Percentiles rank a stretch among this genome's conserved stretches.
Evolutionary conservation across 331 rosid genomes (phyloP).

Genomic region (Pyracantha coccinea): DNA sequence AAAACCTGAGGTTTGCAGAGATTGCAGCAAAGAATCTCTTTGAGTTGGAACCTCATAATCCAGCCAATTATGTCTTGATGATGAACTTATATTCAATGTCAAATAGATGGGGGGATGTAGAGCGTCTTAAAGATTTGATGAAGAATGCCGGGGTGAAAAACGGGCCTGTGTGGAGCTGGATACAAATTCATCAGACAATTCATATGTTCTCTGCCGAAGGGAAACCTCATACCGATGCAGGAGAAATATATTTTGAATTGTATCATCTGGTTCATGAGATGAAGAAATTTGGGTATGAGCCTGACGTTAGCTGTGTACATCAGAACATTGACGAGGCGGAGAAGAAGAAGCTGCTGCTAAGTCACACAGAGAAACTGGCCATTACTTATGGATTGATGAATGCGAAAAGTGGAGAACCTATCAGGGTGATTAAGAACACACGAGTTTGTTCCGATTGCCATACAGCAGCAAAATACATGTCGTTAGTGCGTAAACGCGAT

Average conservation of each 20-base stretch:
- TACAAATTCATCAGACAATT: constrained; percentile 37
- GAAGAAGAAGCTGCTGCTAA: constrained; percentile 51
- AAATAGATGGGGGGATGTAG: constrained; percentile 50
- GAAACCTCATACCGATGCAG: constrained; percentile 44
- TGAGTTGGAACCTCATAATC: constrained; percentile 52
- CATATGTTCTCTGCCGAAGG: constrained; percentile 54
- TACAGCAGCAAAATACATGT: constrained; percentile 52
- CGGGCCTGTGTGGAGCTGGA: constrained; percentile 63
- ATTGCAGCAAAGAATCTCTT: constrained; percentile 49
- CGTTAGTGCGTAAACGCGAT: constrained; percentile 32
- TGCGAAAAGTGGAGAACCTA: constrained; percentile 31
- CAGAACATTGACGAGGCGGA: constrained; percentile 47
- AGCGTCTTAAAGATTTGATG: constrained; percentile 42
- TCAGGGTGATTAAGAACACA: constrained; percentile 64
- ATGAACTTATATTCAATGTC: constrained; percentile 54
- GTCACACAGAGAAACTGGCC: constrained; percentile 79
- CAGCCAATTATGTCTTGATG: constrained; percentile 53
- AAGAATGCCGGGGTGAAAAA: constrained; percentile 22
- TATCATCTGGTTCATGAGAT: constrained; percentile 48
- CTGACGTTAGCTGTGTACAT: constrained; percentile 43
- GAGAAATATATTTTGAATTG: constrained; percentile 53
- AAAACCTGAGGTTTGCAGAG: constrained; percentile 43
- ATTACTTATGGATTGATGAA: constrained; percentile 59
- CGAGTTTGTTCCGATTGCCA: constrained; percentile 65
- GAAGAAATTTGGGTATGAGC: constrained; percentile 43